Conservation (phyloP, 495 filamentous ascomycete genomes). For the Trichoderma reesei region DNA sequence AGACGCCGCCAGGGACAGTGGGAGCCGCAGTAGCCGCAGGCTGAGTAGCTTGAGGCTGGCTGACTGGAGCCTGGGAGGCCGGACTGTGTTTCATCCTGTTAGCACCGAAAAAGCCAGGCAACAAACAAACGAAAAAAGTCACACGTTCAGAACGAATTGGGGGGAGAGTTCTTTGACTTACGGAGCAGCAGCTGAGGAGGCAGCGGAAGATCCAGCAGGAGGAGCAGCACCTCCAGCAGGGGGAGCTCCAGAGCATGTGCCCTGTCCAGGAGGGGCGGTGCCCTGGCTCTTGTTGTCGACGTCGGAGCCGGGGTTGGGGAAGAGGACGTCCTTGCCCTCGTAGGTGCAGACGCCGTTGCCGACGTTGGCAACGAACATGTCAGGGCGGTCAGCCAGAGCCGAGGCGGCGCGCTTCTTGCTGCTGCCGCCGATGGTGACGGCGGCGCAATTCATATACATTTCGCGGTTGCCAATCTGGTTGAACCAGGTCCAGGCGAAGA, state of each 20-base stretch:
- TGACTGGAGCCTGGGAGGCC: conserved; percentile 10
- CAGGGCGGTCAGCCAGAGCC: conserved; percentile 39
- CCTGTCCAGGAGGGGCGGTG: conserved; percentile 20
- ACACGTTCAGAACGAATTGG: conserved; percentile 11
- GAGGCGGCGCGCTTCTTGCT: conserved; percentile 27
- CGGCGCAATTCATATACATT: conserved; percentile 59
- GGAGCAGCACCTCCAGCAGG: background rate
- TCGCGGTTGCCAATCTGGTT: conserved; percentile 60
- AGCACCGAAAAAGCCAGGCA: too few species aligned
- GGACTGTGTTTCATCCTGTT: conserved; percentile 6
- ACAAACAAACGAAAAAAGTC: too few species aligned
- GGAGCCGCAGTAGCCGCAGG: conserved; percentile 9
- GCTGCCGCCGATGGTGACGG: conserved; percentile 40
- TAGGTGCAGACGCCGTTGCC: conserved; percentile 41
- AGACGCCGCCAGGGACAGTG: conserved; percentile 22
- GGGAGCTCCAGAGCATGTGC: conserved; percentile 12
- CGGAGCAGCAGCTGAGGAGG: background rate
- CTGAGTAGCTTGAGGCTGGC: conserved; percentile 18
- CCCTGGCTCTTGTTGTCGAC: conserved; percentile 32
- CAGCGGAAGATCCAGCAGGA: too few species aligned
- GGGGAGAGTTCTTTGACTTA: background rate
- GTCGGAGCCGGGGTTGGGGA: conserved; percentile 60
- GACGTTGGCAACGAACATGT: conserved; percentile 52
- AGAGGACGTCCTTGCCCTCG: conserved; percentile 48
- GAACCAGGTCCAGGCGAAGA: conserved; percentile 59